Evolutionary conservation across 306 rosid species (phyloP), one percentile per base, ranked within the genome.

Genomic region (Vigna nakashimae): DNA sequence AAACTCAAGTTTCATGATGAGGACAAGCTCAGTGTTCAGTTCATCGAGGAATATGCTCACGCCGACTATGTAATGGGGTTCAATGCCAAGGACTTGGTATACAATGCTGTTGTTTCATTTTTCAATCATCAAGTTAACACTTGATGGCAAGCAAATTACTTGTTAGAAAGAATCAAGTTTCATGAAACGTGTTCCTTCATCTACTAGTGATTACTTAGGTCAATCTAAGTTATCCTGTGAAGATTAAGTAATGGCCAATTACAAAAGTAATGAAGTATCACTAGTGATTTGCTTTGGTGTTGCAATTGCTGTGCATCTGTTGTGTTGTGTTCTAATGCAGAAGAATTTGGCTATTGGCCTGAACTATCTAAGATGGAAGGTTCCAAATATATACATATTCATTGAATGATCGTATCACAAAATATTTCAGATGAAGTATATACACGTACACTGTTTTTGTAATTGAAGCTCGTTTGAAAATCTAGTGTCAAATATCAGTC

Each of bases 71-170:
- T 91, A 16, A 84, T 91, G 97, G 99, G 90, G 17, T 62, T 81
- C 52, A 82, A 91, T 73, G 99, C 99, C 45, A 89, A 90, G 60
- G 91, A 92, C 70, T 10, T 80, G 0, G 98, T 95, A 15, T 95
- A 89, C 77, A 88, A 76, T 43, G 28, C 77, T 30, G 73, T 92
- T 1, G 5, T 87, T 67, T 62, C 91, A 6, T 95, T 95, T 83
- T 85, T 95, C 76, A 84, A 81, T 49, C 78, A 36, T 71, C 93
- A 92, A 10, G 69, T 57, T 57, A 50, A 56, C 10, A 9, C 68
- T 71, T 81, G 76, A 80, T 81, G 53, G 9, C 14, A 36, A 55
- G 17, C 9, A 17, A 58, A 30, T 20, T 43, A 62, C 12, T 3
- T 22, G 24, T 62, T 72, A 36, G 57, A 40, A 26, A 64, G 59